Conservation (phyloP, 257 asterid genomes). For the Oldenlandia corymbosa region DNA sequence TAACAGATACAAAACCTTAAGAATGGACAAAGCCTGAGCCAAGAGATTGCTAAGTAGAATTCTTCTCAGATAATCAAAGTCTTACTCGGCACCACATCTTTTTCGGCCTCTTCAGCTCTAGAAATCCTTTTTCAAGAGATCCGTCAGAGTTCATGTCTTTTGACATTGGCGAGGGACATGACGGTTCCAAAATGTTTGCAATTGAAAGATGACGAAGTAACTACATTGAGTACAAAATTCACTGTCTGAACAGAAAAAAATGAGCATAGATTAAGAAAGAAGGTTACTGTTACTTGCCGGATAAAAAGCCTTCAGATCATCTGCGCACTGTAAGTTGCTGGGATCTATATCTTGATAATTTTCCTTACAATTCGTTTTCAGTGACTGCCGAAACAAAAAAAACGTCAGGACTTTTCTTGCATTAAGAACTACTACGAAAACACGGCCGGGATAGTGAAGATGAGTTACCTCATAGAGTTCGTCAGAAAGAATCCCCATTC, state of each 20-base stretch:
- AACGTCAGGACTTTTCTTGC: too few species aligned
- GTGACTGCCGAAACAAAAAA: conserved; percentile 13
- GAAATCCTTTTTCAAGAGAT: neutral
- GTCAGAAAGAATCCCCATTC: conserved; percentile 36
- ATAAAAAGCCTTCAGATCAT: conserved; percentile 14
- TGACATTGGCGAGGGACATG: neutral
- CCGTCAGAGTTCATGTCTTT: neutral
- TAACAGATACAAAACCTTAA: too few species aligned
- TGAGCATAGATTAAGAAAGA: neutral
- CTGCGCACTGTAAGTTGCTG: conserved; percentile 22
- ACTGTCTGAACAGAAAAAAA: neutral
- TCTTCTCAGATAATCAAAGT: neutral
- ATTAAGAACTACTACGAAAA: too few species aligned
- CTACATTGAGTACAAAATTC: neutral
- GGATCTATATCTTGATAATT: conserved; percentile 20
- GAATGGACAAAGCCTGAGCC: neutral
- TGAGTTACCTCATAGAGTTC: conserved; percentile 37
- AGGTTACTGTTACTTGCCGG: conserved; percentile 18
- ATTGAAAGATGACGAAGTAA: neutral
- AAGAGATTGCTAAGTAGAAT: neutral
- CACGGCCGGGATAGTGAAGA: neutral
- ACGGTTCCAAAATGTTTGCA: conserved; percentile 5
- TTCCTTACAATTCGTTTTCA: conserved; percentile 32
- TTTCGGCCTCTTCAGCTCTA: neutral
- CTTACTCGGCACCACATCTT: neutral